Percentiles rank a stretch among this genome's conserved stretches.
Conservation (phyloP, 192 early-diverging fungal genomes). For the Entophlyctis luteolus region DNA sequence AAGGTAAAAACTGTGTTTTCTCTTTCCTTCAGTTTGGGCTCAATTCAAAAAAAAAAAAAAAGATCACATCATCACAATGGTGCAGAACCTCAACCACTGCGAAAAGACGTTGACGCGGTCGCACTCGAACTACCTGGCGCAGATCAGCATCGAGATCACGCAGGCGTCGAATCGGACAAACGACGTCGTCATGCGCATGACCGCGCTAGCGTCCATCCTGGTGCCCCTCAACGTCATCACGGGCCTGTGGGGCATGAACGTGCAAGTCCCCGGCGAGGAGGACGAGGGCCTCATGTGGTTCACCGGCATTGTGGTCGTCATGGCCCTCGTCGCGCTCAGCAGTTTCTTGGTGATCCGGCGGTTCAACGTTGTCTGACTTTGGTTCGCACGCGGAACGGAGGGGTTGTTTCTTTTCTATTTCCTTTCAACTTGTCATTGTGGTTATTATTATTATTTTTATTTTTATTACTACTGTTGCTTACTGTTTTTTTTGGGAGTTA, state of each 20-base stretch:
- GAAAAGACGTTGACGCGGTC: conserved; percentile 69
- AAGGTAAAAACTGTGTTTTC: conserved; percentile 25
- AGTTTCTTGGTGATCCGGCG: conserved; percentile 19
- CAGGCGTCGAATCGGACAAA: conserved; percentile 73
- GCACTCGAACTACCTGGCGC: conserved; percentile 79
- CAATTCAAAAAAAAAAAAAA: conserved; percentile 38
- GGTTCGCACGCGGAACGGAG: too few species aligned
- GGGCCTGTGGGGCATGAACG: conserved; percentile 50
- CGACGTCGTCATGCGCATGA: conserved; percentile 82
- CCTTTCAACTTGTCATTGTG: too few species aligned
- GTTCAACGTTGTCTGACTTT: conserved; percentile 16
- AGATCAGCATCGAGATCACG: conserved; percentile 69
- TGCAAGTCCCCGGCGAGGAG: conserved; percentile 47
- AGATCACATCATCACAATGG: conserved; percentile 72
- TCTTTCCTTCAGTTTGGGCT: not conserved
- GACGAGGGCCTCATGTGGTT: conserved; percentile 43
- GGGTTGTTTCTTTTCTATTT: not conserved
- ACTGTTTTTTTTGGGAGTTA: too few species aligned
- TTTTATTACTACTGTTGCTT: too few species aligned
- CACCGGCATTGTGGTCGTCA: conserved; percentile 33
- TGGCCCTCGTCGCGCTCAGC: conserved; percentile 25
- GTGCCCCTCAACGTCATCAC: conserved; percentile 89
- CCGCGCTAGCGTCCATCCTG: conserved; percentile 81
- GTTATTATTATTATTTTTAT: too few species aligned
- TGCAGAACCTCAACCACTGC: conserved; percentile 63